Percentiles rank a stretch among this genome's conserved stretches.
Conservation (phyloP, 2,329 filamentous ascomycete species). For the Elsinoe fawcettii region DNA sequence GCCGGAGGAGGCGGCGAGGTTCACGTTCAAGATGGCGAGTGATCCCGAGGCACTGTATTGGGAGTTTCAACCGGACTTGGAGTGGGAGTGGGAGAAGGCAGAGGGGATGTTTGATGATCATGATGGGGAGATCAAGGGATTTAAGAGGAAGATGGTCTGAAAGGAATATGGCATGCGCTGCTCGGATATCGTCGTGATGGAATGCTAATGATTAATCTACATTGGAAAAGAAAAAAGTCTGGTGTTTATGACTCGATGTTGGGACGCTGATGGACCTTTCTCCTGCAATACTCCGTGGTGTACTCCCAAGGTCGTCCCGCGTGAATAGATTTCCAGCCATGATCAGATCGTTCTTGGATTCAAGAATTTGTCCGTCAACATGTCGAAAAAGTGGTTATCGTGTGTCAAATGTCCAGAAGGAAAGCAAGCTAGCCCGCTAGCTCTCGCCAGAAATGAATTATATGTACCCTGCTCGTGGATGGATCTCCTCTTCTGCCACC, state of each 20-base stretch:
- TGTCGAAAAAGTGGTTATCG: neutral
- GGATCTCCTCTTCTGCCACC: conserved; percentile 15
- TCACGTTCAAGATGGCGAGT: conserved; percentile 43
- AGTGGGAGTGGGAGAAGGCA: conserved; percentile 35
- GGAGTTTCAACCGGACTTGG: conserved; percentile 46
- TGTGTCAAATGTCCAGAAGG: neutral
- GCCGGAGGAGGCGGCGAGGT: conserved; percentile 48
- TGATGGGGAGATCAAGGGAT: conserved; percentile 9
- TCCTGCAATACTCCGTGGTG: too few relatives aligned
- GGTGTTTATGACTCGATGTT: neutral
- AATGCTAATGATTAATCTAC: conserved; percentile 11
- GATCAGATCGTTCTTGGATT: neutral
- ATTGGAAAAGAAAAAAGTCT: neutral
- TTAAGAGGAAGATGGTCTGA: conserved; percentile 5
- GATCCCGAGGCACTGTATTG: conserved; percentile 45
- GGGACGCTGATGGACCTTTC: neutral
- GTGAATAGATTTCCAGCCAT: conserved; percentile 7
- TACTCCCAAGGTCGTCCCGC: neutral
- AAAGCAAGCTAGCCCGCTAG: conserved; percentile 14
- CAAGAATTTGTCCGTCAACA: neutral
- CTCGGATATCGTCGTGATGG: conserved; percentile 10
- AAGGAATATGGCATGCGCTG: neutral
- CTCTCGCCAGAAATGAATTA: neutral
- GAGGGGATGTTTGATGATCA: conserved; percentile 17
- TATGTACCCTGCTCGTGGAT: conserved; percentile 12